These are phyloP conservation scores for Pulveroboletus sp. DNA, from an alignment of 768 basidiomycete species.

Conservation along the genomic window DNA sequence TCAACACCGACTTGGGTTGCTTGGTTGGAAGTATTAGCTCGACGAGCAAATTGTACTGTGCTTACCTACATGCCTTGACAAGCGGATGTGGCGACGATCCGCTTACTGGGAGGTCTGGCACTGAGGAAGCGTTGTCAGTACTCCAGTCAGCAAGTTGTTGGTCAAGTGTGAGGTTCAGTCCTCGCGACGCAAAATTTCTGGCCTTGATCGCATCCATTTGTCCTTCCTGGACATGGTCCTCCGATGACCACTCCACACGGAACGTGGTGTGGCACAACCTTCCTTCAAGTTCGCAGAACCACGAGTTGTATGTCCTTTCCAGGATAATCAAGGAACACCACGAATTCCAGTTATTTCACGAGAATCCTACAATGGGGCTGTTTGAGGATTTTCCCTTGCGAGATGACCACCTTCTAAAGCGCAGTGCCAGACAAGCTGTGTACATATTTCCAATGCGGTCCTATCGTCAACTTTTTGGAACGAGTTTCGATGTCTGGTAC, in stretches of 20 bases:
- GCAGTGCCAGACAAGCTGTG: slow-evolving; percentile 6
- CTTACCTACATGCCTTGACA: slow-evolving; percentile 45
- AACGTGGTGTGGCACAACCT: slow-evolving; percentile 27
- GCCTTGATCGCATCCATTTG: slow-evolving; percentile 31
- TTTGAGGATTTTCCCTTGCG: slow-evolving; percentile 2
- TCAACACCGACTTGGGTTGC: slow-evolving; percentile 30
- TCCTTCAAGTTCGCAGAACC: slow-evolving; percentile 27
- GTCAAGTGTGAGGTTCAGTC: slow-evolving; percentile 36
- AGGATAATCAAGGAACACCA: slow-evolving; percentile 27
- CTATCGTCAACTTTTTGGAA: background rate
- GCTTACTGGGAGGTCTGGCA: slow-evolving; percentile 28
- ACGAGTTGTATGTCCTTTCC: slow-evolving; percentile 21
- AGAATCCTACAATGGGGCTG: background rate
- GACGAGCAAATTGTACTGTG: slow-evolving; percentile 32
- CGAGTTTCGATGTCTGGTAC: slow-evolving; percentile 6
- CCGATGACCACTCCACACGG: slow-evolving; percentile 39
- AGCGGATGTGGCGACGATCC: slow-evolving; percentile 41
- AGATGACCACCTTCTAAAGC: slow-evolving; percentile 8
- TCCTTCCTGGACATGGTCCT: slow-evolving; percentile 35
- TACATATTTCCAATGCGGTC: background rate
- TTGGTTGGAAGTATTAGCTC: slow-evolving; percentile 13
- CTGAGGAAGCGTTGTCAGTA: slow-evolving; percentile 32
- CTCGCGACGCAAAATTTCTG: slow-evolving; percentile 30
- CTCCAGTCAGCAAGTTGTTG: slow-evolving; percentile 35
- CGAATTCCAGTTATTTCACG: slow-evolving; percentile 11